Evolutionary conservation across 2,329 filamentous ascomycete species (phyloP), one percentile per base, ranked within the genome.

Genomic region (Alternaria brassicicola): DNA sequence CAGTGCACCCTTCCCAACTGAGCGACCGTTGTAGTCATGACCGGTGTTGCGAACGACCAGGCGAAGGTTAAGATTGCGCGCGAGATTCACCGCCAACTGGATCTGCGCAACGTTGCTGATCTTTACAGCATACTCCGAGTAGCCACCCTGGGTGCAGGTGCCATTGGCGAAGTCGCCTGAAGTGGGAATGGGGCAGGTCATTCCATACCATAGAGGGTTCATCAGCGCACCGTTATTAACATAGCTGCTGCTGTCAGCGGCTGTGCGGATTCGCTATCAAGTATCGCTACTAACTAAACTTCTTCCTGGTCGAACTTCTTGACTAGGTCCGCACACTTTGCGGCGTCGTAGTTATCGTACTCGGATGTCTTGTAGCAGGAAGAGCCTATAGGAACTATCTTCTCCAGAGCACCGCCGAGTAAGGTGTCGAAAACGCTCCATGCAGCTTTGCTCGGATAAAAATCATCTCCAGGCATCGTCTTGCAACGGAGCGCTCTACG

Each of bases 41-140:
- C 74, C 71, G 3, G 72, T 76, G 50, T 73, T 76, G 12, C 66
- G 65, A 8, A 76, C 63, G 4, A 73, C 69, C 4, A 77, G 48
- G 13, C 74, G 72, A 21, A 77, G 67, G 50, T 76, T 74, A 7
- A 68, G 55, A 1, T 62, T 64, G 2, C 68, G 68, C 3, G 73
- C 75, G 15, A 77, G 66, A 41, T 76, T 76, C 12, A 76, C 65
- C 3, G 71, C 68, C 9, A 75, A 55, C 23, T 76, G 73, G 6
- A 76, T 69, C 21, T 76, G 72, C 1, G 71, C 70, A 15, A 75
- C 70, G 5, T 65, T 75, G 15, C 51, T 49, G 23, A 70, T 63
- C 15, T 72, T 71, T 7, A 76, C 64, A 9, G 68, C 66, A 43
- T 71, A 74, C 13, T 63, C 60, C 2, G 73, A 59, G 47, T 67